Base-by-base conservation (phyloP, 2,329 filamentous ascomycete species). In the Calonectria henricotiae region DNA sequence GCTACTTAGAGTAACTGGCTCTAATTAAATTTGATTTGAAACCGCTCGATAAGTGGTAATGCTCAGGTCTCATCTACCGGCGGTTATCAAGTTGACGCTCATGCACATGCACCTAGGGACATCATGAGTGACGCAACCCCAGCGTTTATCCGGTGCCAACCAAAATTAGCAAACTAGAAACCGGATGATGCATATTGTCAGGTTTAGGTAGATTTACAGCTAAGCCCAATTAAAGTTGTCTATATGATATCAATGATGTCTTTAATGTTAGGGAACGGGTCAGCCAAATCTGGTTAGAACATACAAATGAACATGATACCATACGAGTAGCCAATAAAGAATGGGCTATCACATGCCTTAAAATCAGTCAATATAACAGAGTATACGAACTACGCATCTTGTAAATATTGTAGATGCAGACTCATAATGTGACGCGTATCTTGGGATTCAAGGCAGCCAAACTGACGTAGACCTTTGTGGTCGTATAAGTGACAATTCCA, bases 351-450 rank as follows among this genome's bases (percentile, higher is more conserved):
- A 55, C 62, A 65, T 65, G 47, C 43, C 47, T 11, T 17, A 5
- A 12, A 43, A 35, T 13, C 7, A 15, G 15, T 44, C 13, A 1
- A 35, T 55, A 5, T 30, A 30, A 30, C 7, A 30, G 27, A 11
- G 4, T 11, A 35, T 46, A 32, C 9, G 3, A 37, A 11, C 9
- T 8, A 1, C 11, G 23, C n/a, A 35, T n/a, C 13, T 4, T 25
- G 32, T 61, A 9, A 13, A n/a, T 32, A 39, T 13, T 11, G 13
- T 25, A 17, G 35, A 7, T 20, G 6, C 11, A 27, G 5, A 25
- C 44, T 58, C 41, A 41, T 37, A 39, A 65, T 65, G 41, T 8
- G 23, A 41, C 51, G 32, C 51, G 51, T 49, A 60, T 60, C 27
- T 54, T 51, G 20, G 3, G 23, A 25, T 39, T 2, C 30, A 60